Percentiles rank a stretch among this genome's conserved stretches.
Conservation (phyloP, 106 monocot genomes). For the Allium cepa region DNA sequence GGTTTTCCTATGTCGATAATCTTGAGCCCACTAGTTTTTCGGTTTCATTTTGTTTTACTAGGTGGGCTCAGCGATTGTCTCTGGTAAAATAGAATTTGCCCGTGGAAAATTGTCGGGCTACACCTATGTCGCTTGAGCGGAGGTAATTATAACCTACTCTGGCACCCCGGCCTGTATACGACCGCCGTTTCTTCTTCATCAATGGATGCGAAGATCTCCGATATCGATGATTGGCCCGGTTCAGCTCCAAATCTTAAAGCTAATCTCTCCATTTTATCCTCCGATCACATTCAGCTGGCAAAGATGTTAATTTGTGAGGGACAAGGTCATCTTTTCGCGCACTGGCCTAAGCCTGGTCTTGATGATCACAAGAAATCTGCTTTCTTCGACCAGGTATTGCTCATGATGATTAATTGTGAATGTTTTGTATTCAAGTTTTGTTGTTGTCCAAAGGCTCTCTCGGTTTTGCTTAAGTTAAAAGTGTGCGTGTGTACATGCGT, state of each 20-base stretch:
- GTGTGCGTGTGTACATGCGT: too few species aligned
- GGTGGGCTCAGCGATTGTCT: too few species aligned
- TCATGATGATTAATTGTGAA: background rate
- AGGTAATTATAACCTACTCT: too few species aligned
- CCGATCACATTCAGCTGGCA: conserved; percentile 58
- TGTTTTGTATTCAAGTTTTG: background rate
- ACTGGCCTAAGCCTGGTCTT: conserved; percentile 80
- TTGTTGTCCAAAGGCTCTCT: background rate
- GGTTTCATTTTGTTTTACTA: too few species aligned
- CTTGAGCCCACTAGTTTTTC: too few species aligned
- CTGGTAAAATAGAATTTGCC: too few species aligned
- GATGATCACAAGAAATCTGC: conserved; percentile 55
- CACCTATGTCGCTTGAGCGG: too few species aligned
- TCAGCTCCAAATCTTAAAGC: conserved; percentile 39
- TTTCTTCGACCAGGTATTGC: conserved; percentile 75
- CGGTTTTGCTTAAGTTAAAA: background rate
- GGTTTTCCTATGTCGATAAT: too few species aligned
- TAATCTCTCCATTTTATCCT: conserved; percentile 54
- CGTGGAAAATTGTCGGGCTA: too few species aligned
- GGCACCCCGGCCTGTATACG: too few species aligned
- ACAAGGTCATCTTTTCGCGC: conserved; percentile 69
- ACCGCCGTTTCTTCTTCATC: too few species aligned
- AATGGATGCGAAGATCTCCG: background rate
- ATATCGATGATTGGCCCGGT: conserved; percentile 31
- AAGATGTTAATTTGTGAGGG: conserved; percentile 61